Evolutionary conservation across 352 stramenopile species (phyloP).

Genomic region (Elongisporangium senticosum): DNA sequence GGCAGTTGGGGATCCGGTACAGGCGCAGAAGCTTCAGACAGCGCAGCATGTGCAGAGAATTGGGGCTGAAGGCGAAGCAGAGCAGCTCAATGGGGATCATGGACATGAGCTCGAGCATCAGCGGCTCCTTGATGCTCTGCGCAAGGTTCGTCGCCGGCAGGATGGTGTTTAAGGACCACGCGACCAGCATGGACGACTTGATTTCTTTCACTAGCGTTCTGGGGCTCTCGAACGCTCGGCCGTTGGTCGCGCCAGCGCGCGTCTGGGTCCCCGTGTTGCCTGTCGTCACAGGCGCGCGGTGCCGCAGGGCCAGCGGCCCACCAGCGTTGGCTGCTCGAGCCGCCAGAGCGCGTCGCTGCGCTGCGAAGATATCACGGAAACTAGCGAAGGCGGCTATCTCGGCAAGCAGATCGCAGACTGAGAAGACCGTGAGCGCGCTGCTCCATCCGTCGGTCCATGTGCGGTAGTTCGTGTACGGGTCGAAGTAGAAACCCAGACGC

Average conservation of each 20-base stretch:
- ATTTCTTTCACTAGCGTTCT: slow-evolving; percentile 15
- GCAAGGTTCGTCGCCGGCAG: slow-evolving; percentile 21
- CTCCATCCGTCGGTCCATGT: slow-evolving; percentile 30
- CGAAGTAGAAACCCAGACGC: slow-evolving; percentile 65
- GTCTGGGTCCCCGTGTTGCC: slow-evolving; percentile 6
- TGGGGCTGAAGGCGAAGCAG: slow-evolving; percentile 25
- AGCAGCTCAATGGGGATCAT: slow-evolving; percentile 54
- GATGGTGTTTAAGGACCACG: slow-evolving; percentile 69
- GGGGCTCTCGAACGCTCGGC: slow-evolving; percentile 1
- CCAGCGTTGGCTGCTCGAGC: slow-evolving; percentile 19
- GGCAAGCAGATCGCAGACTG: slow-evolving; percentile 40
- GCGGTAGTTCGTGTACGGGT: slow-evolving; percentile 24
- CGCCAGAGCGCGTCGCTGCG: slow-evolving; percentile 33
- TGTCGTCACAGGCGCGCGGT: not conserved
- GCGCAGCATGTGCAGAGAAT: slow-evolving; percentile 51
- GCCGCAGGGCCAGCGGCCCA: slow-evolving; percentile 15
- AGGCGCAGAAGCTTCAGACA: slow-evolving; percentile 49
- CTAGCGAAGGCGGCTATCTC: slow-evolving; percentile 33
- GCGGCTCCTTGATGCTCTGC: slow-evolving; percentile 25
- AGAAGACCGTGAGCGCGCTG: slow-evolving; percentile 37
- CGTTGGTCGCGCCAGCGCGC: not conserved
- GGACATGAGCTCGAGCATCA: slow-evolving; percentile 40
- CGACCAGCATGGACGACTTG: slow-evolving; percentile 27
- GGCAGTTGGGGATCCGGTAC: slow-evolving; percentile 36
- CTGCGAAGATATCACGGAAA: slow-evolving; percentile 47